Base-by-base conservation (phyloP, 1,139 yeast species). In the Yamadazyma diddensiae region DNA sequence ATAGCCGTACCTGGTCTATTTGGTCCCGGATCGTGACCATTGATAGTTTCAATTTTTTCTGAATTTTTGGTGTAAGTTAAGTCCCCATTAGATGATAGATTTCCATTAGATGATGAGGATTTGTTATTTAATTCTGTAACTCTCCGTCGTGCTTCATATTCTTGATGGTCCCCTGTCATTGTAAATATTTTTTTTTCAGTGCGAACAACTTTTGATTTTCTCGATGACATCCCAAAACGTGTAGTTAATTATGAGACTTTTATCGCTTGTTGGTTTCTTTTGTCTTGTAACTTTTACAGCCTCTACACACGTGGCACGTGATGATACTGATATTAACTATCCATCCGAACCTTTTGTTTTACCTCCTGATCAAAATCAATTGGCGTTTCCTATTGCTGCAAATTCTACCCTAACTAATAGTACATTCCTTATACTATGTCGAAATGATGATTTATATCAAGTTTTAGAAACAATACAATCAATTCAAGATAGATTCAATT, bases 401-500 rank as follows among this genome's bases (percentile, higher is more conserved):
- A n/a, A n/a, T n/a, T n/a, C n/a, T n/a, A n/a, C n/a, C n/a, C n/a
- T n/a, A n/a, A n/a, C n/a, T n/a, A n/a, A n/a, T n/a, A n/a, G n/a
- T 11, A 79, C 90, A 1, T 77, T 86, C 46, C 79, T 85, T 35
- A 73, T 88, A 7, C 59, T 87, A 35, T 90, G 85, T 24, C 67
- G 94, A 42, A 84, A 86, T 54, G 53, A 63, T 10, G 95, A 87
- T 45, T 52, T 85, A 21, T 66, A 67, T 53, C 73, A 67, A 5
- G 58, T 85, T 35, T 53, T 81, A 12, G 69, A 65, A 31, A 76
- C 94, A 4, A 77, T 86, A 28, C 70, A 75, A 35, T 65, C 73
- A 31, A 73, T 84, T 22, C 90, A 86, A 59, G 80, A 76, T 48
- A 68, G 92, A 29, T 86, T 85, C 62, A 85, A 86, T 59, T 50